Percentiles rank a stretch among this genome's conserved stretches.
These are phyloP conservation scores for Populus tomentosa DNA, from an alignment of 441 rosid species.

Conservation along the genomic window DNA sequence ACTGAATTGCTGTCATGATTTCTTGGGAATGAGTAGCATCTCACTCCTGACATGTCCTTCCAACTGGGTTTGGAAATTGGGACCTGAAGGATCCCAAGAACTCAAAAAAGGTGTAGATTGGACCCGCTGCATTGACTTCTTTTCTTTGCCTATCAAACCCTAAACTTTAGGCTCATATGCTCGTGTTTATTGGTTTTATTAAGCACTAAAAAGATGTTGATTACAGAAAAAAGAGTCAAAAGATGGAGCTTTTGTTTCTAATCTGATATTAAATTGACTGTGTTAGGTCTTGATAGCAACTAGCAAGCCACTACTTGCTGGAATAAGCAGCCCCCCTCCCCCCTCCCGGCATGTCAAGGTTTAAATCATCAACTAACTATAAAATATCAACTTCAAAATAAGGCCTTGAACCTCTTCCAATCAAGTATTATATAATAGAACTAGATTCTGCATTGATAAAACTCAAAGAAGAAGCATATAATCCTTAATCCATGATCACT, in stretches of 20 bases:
- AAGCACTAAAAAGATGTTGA: not conserved
- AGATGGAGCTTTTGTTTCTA: not conserved
- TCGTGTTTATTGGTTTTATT: not conserved
- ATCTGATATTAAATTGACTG: not conserved
- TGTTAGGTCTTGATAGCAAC: conserved; percentile 5
- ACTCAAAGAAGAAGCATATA: not conserved
- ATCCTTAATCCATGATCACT: not conserved
- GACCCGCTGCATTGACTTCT: conserved; percentile 18
- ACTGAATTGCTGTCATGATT: not conserved
- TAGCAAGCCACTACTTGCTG: conserved; percentile 9
- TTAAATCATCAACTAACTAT: conserved; percentile 17
- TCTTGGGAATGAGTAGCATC: not conserved
- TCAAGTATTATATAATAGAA: not conserved
- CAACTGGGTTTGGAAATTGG: not conserved
- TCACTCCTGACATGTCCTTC: not conserved
- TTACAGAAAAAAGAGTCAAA: not conserved
- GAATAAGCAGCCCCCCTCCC: not conserved
- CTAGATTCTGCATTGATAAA: not conserved
- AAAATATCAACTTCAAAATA: conserved; percentile 5
- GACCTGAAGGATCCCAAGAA: not conserved
- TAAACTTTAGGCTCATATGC: not conserved
- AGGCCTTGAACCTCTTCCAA: not conserved
- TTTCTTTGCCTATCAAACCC: not conserved
- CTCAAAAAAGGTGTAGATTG: not conserved
- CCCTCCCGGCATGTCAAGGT: not conserved